These are phyloP conservation scores for Leccinellum rugosiceps DNA, from an alignment of 768 basidiomycete genomes.

Conservation along the genomic window DNA sequence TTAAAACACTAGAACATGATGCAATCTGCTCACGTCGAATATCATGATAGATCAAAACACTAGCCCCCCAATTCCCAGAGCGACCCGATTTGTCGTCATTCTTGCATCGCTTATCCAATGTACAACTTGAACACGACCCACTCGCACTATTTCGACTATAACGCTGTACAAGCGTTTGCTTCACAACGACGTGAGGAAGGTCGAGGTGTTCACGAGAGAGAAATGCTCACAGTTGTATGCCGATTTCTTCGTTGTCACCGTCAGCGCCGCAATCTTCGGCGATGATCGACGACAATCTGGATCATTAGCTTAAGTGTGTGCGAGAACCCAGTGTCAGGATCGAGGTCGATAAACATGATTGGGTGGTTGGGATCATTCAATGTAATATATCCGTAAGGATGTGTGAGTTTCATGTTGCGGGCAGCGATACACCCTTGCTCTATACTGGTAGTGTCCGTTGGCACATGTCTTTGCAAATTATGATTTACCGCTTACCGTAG, in stretches of 20 bases:
- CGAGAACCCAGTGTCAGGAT: background rate
- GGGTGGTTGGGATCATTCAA: background rate
- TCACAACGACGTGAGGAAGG: background rate
- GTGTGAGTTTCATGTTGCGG: background rate
- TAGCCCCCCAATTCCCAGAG: background rate
- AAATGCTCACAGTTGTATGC: background rate
- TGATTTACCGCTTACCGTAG: background rate
- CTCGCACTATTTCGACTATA: background rate
- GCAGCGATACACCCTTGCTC: background rate
- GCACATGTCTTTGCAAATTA: background rate
- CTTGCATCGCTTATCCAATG: background rate
- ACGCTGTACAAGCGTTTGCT: background rate
- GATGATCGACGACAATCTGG: background rate
- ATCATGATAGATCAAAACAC: background rate
- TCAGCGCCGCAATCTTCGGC: background rate
- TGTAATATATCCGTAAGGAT: background rate
- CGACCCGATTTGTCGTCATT: background rate
- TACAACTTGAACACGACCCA: background rate
- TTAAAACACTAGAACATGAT: too few relatives aligned
- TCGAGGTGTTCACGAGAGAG: too few relatives aligned
- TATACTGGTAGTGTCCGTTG: background rate
- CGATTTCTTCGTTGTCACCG: too few relatives aligned
- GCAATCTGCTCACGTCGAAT: background rate
- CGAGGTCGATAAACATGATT: background rate
- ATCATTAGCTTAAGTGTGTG: accelerated